phyloP scores from a whole-genome alignment of 2,329 filamentous ascomycete species.

The Fusarium brevicatenulatum region DNA sequence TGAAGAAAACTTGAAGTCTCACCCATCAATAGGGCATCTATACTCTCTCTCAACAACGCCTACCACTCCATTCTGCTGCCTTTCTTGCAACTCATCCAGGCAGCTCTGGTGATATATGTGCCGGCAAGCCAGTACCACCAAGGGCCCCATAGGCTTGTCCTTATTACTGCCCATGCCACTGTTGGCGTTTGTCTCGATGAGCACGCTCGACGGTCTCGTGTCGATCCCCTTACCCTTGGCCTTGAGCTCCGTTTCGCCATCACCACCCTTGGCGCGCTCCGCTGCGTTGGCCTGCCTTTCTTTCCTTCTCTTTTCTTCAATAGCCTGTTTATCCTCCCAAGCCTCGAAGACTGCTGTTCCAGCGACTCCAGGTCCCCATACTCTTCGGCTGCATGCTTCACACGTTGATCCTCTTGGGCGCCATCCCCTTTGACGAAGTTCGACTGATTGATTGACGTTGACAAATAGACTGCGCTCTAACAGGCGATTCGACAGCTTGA shows the following conservation, averaged over 20 bases:
- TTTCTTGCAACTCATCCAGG: slow-evolving; percentile 71
- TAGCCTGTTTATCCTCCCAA: slow-evolving; percentile 74
- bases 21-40: slow-evolving; percentile 68
- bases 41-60: slow-evolving; percentile 61
- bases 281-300: slow-evolving; percentile 53
- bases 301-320: slow-evolving; percentile 58
- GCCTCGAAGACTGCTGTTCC: slow-evolving; percentile 80
- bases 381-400: slow-evolving; percentile 81
- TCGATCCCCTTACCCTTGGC: slow-evolving; percentile 57
- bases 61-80: slow-evolving; percentile 60
- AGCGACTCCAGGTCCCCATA: slow-evolving; percentile 87
- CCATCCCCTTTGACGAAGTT: slow-evolving; percentile 86
- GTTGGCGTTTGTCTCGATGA: slow-evolving; percentile 45
- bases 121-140: slow-evolving; percentile 75
- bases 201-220: slow-evolving; percentile 55
- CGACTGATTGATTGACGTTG: slow-evolving; percentile 78
- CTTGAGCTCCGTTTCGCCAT: slow-evolving; percentile 48
- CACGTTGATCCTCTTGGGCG: slow-evolving; percentile 86
- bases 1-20: slow-evolving; percentile 22
- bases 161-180: slow-evolving; percentile 30
- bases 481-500: slow-evolving; percentile 84
- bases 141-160: slow-evolving; percentile 67
- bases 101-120: slow-evolving; percentile 77
- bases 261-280: slow-evolving; percentile 53
- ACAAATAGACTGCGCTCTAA: slow-evolving; percentile 90